phyloP scores from a whole-genome alignment of 129 eudicot species.

The Escallonia herrerae region DNA sequence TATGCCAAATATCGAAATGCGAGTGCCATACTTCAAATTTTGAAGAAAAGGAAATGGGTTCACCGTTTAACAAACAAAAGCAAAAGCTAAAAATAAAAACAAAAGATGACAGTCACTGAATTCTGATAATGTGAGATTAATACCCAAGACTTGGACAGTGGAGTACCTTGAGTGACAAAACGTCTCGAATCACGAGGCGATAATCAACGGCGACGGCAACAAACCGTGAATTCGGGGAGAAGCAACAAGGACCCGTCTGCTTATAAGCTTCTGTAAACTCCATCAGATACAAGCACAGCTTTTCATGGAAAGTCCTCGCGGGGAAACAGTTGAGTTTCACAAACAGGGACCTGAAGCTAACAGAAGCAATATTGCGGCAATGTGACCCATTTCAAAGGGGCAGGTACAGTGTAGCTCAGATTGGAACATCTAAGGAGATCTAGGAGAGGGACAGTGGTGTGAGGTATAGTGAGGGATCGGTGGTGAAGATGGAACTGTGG shows the following conservation, averaged over 20 bases:
- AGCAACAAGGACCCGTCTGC: conserved; percentile 88
- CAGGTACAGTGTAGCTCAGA: background rate
- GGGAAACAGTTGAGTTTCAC: background rate
- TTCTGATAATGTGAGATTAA: conserved; percentile 1
- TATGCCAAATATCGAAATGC: too few species aligned
- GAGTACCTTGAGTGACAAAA: conserved; percentile 68
- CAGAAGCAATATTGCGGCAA: background rate
- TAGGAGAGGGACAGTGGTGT: background rate
- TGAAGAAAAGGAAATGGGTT: background rate
- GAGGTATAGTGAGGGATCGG: background rate
- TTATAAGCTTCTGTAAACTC: conserved; percentile 89
- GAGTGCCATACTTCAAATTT: conserved; percentile 11
- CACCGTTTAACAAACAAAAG: background rate
- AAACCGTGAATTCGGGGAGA: conserved; percentile 84
- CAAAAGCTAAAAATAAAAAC: too few species aligned
- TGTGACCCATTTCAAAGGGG: background rate
- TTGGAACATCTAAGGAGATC: conserved; percentile 19
- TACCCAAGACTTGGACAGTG: background rate
- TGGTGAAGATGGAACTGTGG: background rate
- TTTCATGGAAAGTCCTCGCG: background rate
- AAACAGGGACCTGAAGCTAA: background rate
- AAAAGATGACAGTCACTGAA: too few species aligned
- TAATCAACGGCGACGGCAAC: conserved; percentile 92
- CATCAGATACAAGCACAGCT: conserved; percentile 22
- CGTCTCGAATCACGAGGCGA: conserved; percentile 95